Evolutionary conservation across 2,329 filamentous ascomycete species (phyloP).

Genomic region (Eutypa lata): DNA sequence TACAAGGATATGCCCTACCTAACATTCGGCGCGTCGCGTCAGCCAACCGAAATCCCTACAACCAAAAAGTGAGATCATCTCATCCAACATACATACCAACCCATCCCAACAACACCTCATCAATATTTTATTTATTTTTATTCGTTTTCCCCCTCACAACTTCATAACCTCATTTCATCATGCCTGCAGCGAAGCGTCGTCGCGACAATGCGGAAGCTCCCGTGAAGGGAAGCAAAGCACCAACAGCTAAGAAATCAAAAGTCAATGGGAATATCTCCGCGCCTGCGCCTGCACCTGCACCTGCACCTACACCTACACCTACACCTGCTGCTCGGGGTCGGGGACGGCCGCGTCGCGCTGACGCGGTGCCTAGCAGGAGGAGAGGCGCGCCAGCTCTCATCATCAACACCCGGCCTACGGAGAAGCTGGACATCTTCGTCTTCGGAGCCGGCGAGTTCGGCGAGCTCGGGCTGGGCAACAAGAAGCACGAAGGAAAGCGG

Average conservation of each 20-base stretch:
- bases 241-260: background rate
- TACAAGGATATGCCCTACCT: too few relatives aligned
- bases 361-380: background rate
- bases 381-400: background rate
- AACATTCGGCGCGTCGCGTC: too few relatives aligned
- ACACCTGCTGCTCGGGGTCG: background rate
- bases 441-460: slow-evolving; percentile 79
- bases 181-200: background rate
- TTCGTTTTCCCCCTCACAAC: too few relatives aligned
- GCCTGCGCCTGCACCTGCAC: too few relatives aligned
- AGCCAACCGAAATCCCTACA: too few relatives aligned
- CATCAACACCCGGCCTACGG: background rate
- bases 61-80: too few relatives aligned
- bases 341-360: background rate
- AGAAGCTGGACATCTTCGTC: slow-evolving; percentile 66
- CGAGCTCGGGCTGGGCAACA: slow-evolving; percentile 75
- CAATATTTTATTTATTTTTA: background rate
- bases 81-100: too few relatives aligned
- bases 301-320: too few relatives aligned
- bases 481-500: slow-evolving; percentile 56
- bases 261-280: background rate
- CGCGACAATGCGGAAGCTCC: background rate
- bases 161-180: background rate
- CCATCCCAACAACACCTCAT: too few relatives aligned
- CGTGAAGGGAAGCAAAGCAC: background rate